Evolutionary conservation across 2,329 filamentous ascomycete genomes (phyloP).

Genomic region (Podosphaera fusca): DNA sequence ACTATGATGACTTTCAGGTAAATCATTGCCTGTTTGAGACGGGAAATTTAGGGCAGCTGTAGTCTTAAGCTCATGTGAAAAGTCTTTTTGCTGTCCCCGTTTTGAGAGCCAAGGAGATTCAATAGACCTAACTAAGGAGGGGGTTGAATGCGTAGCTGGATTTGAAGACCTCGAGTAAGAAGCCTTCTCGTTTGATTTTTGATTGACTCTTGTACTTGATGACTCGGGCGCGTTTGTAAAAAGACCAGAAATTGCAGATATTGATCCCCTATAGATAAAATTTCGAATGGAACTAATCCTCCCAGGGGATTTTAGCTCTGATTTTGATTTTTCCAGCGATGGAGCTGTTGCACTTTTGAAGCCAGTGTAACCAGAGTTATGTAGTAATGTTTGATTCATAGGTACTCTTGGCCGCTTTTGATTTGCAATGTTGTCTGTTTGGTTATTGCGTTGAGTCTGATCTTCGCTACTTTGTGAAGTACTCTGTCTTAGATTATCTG

Average conservation of each 20-base stretch:
- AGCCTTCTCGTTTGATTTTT: conserved; percentile 11
- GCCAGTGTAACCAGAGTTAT: conserved; percentile 7
- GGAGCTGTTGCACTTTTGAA: conserved; percentile 10
- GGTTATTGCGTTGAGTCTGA: conserved; percentile 2
- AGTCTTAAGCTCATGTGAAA: too few species aligned
- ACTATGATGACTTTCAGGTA: neutral
- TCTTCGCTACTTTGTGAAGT: neutral
- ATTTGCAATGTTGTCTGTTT: conserved; percentile 10
- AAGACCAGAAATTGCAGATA: conserved; percentile 24
- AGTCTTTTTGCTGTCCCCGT: too few species aligned
- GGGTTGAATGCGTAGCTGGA: conserved; percentile 4
- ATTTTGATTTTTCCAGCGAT: conserved; percentile 12
- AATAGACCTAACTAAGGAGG: too few species aligned
- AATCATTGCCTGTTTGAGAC: neutral
- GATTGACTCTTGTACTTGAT: conserved; percentile 8
- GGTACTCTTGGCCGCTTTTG: conserved; percentile 15
- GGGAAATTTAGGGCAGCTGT: too few species aligned
- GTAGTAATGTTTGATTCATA: conserved; percentile 10
- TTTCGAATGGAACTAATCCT: conserved; percentile 25
- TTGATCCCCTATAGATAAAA: conserved; percentile 27
- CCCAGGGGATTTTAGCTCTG: conserved; percentile 16
- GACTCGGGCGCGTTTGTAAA: conserved; percentile 24
- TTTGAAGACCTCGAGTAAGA: conserved; percentile 6
- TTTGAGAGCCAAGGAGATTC: too few species aligned
- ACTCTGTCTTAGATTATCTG: neutral